Evolutionary conservation across 805 yeast species (phyloP), one percentile per base, ranked within the genome.

Genomic region (Kregervanrija delftensis): DNA sequence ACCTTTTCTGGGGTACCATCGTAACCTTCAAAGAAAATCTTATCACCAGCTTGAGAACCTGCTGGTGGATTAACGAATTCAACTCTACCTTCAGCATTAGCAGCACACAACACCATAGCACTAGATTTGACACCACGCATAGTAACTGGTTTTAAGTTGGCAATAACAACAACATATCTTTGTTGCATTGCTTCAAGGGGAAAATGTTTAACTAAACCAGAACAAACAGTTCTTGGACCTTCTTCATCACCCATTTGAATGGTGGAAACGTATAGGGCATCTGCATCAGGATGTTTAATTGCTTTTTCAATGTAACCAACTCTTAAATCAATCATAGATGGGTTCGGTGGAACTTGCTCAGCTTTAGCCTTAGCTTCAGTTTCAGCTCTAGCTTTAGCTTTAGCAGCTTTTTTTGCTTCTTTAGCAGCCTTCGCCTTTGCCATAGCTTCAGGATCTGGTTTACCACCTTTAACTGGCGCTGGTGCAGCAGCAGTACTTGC

Each of bases 231-330:
- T 74, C 99, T 81, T 61, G 99, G 99, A 48, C 95, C 95, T 64
- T 87, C 96, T 50, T 74, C 90, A 58, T 93, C 99, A 55, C 99
- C 99, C 74, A 86, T 81, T 51, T 95, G 87, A 58, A 93, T 93
- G 42, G 99, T 93, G 30, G 98, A 93, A 46, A 93, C 96, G 65
- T 93, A 93, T 58, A 93, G 74, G 1, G 96, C 76, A 68, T 93
- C 99, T 33, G 99, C 99, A 65, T 93, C 91, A 51, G 99, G 99
- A 71, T 93, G 99, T 66, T 86, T 87, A 60, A 86, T 74, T 43
- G 97, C 96, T 72, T 95, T 93, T 71, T 91, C 89, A 60, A 93
- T 93, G 74, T 83, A 88, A 43, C 99, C 99, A 50, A 93, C 96
- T 63, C 95, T 81, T 68, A 93, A 80, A 63, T 90, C 97, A 61